Conservation (phyloP, 2,329 filamentous ascomycete species). For the Monilinia vaccinii-corymbosi region DNA sequence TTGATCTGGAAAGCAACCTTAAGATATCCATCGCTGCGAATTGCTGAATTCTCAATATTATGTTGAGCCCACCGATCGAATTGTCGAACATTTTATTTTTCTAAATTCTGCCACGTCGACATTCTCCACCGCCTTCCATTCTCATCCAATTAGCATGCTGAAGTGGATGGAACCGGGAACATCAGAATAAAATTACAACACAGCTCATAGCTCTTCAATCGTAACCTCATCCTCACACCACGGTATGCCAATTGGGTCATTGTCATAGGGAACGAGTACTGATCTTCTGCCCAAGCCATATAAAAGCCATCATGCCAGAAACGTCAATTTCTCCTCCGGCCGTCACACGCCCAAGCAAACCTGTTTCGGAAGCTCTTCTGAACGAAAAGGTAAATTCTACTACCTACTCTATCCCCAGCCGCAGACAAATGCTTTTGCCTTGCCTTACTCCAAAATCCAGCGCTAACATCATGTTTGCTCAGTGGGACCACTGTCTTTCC, state of each 20-base stretch:
- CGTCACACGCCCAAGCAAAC: conserved; percentile 61
- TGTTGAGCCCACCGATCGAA: background rate
- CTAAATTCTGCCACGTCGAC: background rate
- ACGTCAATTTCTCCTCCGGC: conserved; percentile 34
- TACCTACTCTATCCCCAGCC: background rate
- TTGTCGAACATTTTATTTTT: conserved; percentile 1
- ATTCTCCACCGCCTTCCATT: background rate
- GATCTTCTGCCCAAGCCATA: background rate
- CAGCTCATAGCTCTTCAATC: conserved; percentile 7
- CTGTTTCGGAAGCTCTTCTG: conserved; percentile 93
- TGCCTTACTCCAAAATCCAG: background rate
- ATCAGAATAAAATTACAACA: conserved; percentile 10
- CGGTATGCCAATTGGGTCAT: conserved; percentile 14
- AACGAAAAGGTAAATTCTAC: conserved; percentile 78
- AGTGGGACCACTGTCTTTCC: conserved; percentile 99
- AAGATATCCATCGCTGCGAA: conserved; percentile 47
- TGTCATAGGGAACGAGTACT: background rate
- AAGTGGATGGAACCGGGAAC: conserved; percentile 10
- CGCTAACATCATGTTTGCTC: conserved; percentile 12
- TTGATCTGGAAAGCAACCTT: conserved; percentile 62
- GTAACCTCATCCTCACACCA: conserved; percentile 8
- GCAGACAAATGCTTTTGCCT: background rate
- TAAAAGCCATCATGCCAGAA: conserved; percentile 23
- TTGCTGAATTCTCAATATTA: background rate
- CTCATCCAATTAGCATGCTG: background rate